A percentile compares a stretch with the other conserved stretches of the same genome.
Conservation (phyloP, 352 stramenopile genomes). For the Phytophthora uliginosa region DNA sequence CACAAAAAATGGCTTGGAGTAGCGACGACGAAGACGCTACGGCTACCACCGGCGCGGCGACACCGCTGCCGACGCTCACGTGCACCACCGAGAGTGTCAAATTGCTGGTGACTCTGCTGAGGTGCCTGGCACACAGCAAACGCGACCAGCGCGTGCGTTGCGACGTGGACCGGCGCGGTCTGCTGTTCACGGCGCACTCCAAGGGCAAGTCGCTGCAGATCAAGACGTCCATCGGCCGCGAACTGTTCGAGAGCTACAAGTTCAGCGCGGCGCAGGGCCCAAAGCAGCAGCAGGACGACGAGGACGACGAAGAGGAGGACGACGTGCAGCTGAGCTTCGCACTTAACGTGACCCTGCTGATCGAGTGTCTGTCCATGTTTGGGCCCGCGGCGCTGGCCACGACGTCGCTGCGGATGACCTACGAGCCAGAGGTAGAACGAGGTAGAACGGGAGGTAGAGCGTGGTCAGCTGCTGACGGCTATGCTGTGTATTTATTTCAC, state of each 20-base stretch:
- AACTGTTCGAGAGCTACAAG: constrained; percentile 82
- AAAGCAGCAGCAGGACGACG: constrained; percentile 17
- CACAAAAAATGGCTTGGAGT: constrained; percentile 29
- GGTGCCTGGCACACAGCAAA: constrained; percentile 69
- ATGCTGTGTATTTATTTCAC: background rate
- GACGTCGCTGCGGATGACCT: constrained; percentile 84
- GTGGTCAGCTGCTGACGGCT: background rate
- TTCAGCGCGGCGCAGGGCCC: constrained; percentile 31
- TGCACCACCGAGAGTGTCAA: constrained; percentile 81
- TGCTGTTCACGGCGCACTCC: constrained; percentile 86
- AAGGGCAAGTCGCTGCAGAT: constrained; percentile 90
- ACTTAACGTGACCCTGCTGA: constrained; percentile 73
- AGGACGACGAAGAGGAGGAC: constrained; percentile 32
- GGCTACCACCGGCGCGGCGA: background rate
- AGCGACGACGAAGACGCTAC: constrained; percentile 30
- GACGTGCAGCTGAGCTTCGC: constrained; percentile 74
- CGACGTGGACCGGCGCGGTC: constrained; percentile 68
- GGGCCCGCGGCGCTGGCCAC: constrained; percentile 65
- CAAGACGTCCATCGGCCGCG: constrained; percentile 81
- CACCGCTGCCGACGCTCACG: constrained; percentile 48
- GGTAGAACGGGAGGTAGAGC: constrained; percentile 8
- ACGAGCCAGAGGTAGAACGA: constrained; percentile 57
- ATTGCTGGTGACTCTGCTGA: constrained; percentile 78
- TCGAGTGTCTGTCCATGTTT: constrained; percentile 89
- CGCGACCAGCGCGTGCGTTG: constrained; percentile 86